These are phyloP conservation scores for Phytophthora multivora DNA, from an alignment of 352 stramenopile genomes.

Conservation along the genomic window DNA sequence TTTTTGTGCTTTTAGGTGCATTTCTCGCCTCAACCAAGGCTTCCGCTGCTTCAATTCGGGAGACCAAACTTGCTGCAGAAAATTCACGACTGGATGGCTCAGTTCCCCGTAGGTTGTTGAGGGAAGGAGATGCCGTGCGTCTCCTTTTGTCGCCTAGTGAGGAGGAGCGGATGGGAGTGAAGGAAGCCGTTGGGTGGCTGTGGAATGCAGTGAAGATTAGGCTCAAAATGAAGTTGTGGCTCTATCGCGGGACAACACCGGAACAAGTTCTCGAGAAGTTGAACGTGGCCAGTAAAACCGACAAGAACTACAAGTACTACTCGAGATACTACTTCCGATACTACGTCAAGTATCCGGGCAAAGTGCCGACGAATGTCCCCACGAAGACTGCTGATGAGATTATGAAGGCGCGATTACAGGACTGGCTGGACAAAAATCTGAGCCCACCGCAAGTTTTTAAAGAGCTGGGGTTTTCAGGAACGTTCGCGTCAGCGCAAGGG, in stretches of 20 bases:
- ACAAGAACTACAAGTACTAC: constrained; percentile 31
- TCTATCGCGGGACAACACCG: constrained; percentile 3
- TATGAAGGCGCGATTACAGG: constrained; percentile 10
- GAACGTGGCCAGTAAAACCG: constrained; percentile 3
- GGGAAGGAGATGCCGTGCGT: neutral
- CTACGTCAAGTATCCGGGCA: constrained; percentile 17
- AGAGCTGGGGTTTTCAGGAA: constrained; percentile 10
- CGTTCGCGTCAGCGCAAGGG: constrained; percentile 3
- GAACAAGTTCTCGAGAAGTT: constrained; percentile 16
- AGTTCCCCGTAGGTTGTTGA: neutral
- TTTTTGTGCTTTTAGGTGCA: neutral
- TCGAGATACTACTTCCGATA: constrained; percentile 28
- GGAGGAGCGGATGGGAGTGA: neutral
- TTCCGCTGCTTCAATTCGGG: too few species aligned
- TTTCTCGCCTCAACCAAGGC: neutral
- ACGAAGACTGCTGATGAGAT: constrained; percentile 9
- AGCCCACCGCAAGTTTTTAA: constrained; percentile 21
- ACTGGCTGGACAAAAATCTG: constrained; percentile 9
- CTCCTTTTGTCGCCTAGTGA: neutral
- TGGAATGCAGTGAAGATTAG: constrained; percentile 13
- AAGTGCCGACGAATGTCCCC: constrained; percentile 4
- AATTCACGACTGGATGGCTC: neutral
- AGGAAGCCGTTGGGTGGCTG: neutral
- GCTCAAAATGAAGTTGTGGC: constrained; percentile 14
- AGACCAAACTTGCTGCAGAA: neutral